Evolutionary conservation across 2,329 filamentous ascomycete genomes (phyloP).

Genomic region (Aspergillus intermedius): DNA sequence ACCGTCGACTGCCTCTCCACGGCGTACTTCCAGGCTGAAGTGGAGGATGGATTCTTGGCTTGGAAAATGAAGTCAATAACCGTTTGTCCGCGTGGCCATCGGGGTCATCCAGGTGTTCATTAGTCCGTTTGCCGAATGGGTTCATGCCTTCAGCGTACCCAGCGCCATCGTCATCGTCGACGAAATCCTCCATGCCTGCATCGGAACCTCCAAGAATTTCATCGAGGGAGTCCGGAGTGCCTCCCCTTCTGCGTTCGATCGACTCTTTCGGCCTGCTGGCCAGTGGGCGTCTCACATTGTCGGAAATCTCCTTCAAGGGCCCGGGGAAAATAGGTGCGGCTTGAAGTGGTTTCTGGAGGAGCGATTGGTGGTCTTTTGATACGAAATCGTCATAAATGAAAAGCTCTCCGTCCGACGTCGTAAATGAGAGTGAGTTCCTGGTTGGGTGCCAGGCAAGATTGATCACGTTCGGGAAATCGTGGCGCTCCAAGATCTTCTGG

Average conservation of each 20-base stretch:
- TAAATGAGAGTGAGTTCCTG: conserved; percentile 84
- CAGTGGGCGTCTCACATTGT: conserved; percentile 54
- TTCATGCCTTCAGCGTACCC: conserved; percentile 69
- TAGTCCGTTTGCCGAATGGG: conserved; percentile 56
- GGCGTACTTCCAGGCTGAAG: conserved; percentile 95
- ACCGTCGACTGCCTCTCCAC: conserved; percentile 89
- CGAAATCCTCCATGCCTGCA: conserved; percentile 70
- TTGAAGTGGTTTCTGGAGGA: conserved; percentile 54
- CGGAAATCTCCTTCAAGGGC: conserved; percentile 62
- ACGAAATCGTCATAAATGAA: conserved; percentile 69
- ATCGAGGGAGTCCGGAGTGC: conserved; percentile 71
- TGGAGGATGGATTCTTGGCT: conserved; percentile 68
- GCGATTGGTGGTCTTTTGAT: conserved; percentile 41
- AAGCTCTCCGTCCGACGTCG: conserved; percentile 84
- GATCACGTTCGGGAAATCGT: conserved; percentile 76
- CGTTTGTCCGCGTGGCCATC: conserved; percentile 47
- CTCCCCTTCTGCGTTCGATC: conserved; percentile 49
- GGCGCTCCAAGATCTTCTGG: conserved; percentile 69
- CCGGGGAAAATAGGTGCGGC: conserved; percentile 83
- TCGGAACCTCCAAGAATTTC: conserved; percentile 62
- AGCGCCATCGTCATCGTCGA: conserved; percentile 90
- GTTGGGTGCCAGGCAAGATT: conserved; percentile 86
- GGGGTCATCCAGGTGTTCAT: conserved; percentile 41
- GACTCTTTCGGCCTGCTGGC: conserved; percentile 52
- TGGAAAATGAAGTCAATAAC: conserved; percentile 41